Evolutionary conservation across 768 basidiomycete species (phyloP), one percentile per base, ranked within the genome.

Genomic region (Hortiboletus campestris): DNA sequence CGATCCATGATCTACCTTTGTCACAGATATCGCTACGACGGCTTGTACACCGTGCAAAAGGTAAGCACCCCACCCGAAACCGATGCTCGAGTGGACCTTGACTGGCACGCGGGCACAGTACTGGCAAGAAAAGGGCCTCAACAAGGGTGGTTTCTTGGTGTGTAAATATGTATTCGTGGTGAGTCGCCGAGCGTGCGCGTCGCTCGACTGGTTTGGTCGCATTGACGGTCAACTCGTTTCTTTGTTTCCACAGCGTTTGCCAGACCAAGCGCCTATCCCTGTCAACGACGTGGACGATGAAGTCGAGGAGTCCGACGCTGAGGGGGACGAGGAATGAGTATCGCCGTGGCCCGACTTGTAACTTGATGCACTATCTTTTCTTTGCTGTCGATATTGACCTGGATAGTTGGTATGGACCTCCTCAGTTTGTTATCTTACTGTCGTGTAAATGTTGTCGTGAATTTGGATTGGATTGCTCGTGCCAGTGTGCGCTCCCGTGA

Each of bases 151-250:
- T 1, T 86, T 81, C 66, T 75, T 85, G 35, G 91, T 97, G 25
- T 96, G 94, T 75, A 90, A 92, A 68, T 94, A 82, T 64, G 84
- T 86, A 0, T 89, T 97, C 68, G 84, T 88, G 74, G 91, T 91
- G 49, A 55, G 78, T 64, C 2, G 17, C 11, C 34, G 34, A 36
- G 12, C 43, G 31, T 2, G 28, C 9, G 16, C 20, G 29, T 25
- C 13, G n/a, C 10, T 44, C 28, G 2, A 20, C 2, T 7, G 4
- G 1, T 20, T 12, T 20, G 8, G 9, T 35, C 8, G 13, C 46
- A 2, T 19, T 43, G 51, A 58, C 14, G 8, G 4, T 16, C 11
- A 10, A 13, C 0, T 3, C 16, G 16, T 12, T 1, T 11, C 25
- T 25, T 22, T 29, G 13, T 38, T 36, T 39, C 40, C 11, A 9